Base-by-base conservation (phyloP, 2,329 filamentous ascomycete genomes). In the Colletotrichum acutatum region DNA sequence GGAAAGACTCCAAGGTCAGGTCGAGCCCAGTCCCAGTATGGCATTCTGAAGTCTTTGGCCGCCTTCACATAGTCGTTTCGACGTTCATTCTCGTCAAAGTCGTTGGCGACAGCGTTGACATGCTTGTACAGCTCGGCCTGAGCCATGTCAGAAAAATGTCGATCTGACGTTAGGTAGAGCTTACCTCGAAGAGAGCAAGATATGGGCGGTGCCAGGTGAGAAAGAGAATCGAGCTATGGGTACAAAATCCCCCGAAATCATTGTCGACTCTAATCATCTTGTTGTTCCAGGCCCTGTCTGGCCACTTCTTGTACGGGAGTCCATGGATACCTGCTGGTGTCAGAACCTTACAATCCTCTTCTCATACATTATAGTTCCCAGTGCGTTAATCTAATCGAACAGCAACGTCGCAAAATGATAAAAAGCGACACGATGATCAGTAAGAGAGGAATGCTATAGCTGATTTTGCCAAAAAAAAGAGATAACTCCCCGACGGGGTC, bases 181-280 rank as follows among this genome's bases (percentile, higher is more conserved):
- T 54, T 76, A 89, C 88, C 83, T 92, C 90, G 75, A 84, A 90
- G 11, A 92, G 82, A 11, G 89, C 85, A 68, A 92, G 81, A 77
- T 92, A 93, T 1, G 90, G 90, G 68, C 91, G 85, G 84, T 93
- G 92, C 91, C 91, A 93, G 7, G 88, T 84, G 46, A 88, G 85
- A 78, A 94, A 93, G 8, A 92, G 79, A 52, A 89, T 87, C 1
- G 88, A 88, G 12, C 84, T 86, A 80, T 93, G 92, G 14, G 87
- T 86, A 78, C 91, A 93, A 79, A 91, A 93, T 24, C 94, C 94
- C 12, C 88, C 85, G 49, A 86, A 83, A 11, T 28, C 22, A 70
- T 86, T 84, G 72, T 72, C 58, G 8, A 72, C 71, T 14, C 57
- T 59, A 22, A 68, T 32, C 71, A 63, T 74, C 28, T 74, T 54